Evolutionary conservation across 352 stramenopile species (phyloP), one percentile per base, ranked within the genome.

Genomic region (Lagenidium giganteum): DNA sequence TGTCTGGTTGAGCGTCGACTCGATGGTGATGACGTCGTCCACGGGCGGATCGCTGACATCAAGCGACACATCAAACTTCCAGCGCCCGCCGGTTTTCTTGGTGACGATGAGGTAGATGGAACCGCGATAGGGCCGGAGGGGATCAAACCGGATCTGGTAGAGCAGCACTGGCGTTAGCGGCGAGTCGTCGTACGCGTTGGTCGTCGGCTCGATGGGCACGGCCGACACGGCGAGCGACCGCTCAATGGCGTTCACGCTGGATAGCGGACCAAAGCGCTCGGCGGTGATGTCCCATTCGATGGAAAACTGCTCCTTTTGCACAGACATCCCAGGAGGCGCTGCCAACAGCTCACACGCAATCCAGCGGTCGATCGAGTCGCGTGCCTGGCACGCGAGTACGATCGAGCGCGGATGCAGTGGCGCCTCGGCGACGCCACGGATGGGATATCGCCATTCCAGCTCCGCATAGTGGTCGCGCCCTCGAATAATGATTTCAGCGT

Each of bases 1-100:
- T 6, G 81, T 92, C 39, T 92, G 74, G 37, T 94, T 87, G 8
- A 97, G 47, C 23, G 43, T 80, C 5, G 90, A 92, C 52, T 95
- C 82, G 29, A 97, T 89, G 1, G 72, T 68, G 22, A 97, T 73
- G 20, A 82, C 54, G 33, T 97, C 90, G 51, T 97, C 90, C 0
- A 94, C 58, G 0, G 64, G 66, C 0, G 90, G 86, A 26, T 96
- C 85, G 4, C 57, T 63, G 5, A 81, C 77, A 40, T 95, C 83
- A 16, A 97, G 52, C 2, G 63, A 53, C 1, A 96, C 66, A 33
- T 95, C 78, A 57, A 95, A 96, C 2, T 76, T 67, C 90, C 90
- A 97, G 7, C 67, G 41, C 0, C 90, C 90, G 3, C 87, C 87
- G 13, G 65, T 87, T 13, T 80, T 70, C 28, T 88, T 91, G 47